A percentile compares a stretch with the other conserved stretches of the same genome.
These are phyloP conservation scores for Biscutella laevigata DNA, from an alignment of 441 rosid species.

Conservation along the genomic window DNA sequence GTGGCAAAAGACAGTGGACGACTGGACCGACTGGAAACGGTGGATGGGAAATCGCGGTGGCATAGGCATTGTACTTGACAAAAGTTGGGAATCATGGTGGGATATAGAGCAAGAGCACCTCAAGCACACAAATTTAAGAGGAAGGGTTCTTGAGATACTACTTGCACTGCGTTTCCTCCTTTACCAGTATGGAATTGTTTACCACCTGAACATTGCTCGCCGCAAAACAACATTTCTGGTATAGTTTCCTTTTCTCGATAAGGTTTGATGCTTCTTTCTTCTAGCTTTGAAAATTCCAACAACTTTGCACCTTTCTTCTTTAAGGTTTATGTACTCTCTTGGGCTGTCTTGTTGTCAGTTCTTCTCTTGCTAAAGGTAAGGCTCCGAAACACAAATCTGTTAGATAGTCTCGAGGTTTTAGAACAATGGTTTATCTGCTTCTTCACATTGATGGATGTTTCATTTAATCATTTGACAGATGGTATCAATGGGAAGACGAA, in stretches of 20 bases:
- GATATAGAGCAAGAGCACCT: constrained; percentile 89
- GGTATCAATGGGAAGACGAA: constrained; percentile 92
- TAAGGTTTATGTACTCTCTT: constrained; percentile 84
- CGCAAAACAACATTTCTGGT: constrained; percentile 58
- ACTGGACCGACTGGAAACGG: constrained; percentile 88
- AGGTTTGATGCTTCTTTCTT: constrained; percentile 1
- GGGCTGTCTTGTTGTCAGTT: constrained; percentile 55
- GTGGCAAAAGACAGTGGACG: constrained; percentile 94
- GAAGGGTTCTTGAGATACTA: constrained; percentile 59
- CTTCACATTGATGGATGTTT: neutral
- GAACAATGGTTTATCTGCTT: neutral
- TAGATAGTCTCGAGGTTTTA: neutral
- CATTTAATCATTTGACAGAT: constrained; percentile 35
- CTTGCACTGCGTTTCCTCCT: constrained; percentile 64
- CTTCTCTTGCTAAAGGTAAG: constrained; percentile 80
- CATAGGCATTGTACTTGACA: constrained; percentile 74
- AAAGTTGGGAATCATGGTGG: constrained; percentile 99
- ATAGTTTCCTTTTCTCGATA: constrained; percentile 1
- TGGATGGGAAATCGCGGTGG: constrained; percentile 92
- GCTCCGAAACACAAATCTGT: neutral
- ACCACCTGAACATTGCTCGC: constrained; percentile 64
- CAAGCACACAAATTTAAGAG: constrained; percentile 58
- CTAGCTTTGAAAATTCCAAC: neutral
- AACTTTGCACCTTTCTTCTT: constrained; percentile 15
- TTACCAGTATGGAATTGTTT: constrained; percentile 85